Conservation (phyloP, 768 basidiomycete species). For the Russula sp. region DNA sequence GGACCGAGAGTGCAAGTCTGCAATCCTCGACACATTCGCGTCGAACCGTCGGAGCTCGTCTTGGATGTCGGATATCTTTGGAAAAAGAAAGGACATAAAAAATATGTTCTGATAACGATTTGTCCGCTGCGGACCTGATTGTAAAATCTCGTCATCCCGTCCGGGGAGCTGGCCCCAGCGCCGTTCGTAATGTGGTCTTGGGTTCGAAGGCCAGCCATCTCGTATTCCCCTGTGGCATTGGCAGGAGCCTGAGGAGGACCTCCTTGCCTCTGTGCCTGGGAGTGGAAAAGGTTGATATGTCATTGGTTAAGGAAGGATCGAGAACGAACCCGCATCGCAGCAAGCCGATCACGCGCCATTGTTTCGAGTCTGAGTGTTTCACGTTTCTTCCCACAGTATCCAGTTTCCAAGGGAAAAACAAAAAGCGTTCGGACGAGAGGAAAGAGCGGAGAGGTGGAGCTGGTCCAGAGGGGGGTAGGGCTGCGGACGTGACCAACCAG, state of each 20-base stretch:
- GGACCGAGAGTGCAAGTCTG: conserved; percentile 66
- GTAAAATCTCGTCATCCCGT: conserved; percentile 29
- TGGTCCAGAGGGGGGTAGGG: background rate
- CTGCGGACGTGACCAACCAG: conserved; percentile 9
- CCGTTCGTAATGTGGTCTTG: conserved; percentile 21
- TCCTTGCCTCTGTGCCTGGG: conserved; percentile 29
- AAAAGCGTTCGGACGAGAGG: background rate
- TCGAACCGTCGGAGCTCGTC: conserved; percentile 62
- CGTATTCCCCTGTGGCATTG: conserved; percentile 23
- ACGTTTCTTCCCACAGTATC: conserved; percentile 1
- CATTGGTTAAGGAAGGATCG: background rate
- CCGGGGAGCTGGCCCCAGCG: conserved; percentile 16
- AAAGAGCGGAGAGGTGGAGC: background rate
- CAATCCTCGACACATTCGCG: conserved; percentile 58
- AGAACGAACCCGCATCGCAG: conserved; percentile 21
- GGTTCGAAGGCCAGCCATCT: conserved; percentile 27
- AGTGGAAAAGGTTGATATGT: background rate
- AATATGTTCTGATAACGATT: background rate
- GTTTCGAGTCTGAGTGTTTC: background rate
- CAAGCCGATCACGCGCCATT: conserved; percentile 24
- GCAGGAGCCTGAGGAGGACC: conserved; percentile 22
- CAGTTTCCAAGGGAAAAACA: background rate
- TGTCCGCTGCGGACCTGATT: conserved; percentile 25
- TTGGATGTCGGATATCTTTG: conserved; percentile 69
- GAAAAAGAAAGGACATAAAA: background rate